Conservation (phyloP, 2,329 filamentous ascomycete species). For the Fusarium sororula region DNA sequence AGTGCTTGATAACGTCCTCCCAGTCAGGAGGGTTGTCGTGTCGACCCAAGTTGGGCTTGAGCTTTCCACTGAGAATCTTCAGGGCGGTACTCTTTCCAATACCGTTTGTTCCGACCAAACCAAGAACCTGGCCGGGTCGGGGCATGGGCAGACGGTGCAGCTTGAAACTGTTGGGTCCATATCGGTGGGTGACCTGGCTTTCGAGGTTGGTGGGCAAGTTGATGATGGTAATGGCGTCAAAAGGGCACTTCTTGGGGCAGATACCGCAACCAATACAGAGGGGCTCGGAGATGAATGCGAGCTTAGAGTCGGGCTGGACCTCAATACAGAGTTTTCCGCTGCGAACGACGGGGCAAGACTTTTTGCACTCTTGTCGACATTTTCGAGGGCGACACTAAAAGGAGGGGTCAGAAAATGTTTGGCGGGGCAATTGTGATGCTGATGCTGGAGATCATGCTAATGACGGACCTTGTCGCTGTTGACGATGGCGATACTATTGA, state of each 20-base stretch:
- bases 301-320: slow-evolving; percentile 85
- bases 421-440: slow-evolving; percentile 36
- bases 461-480: slow-evolving; percentile 88
- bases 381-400: slow-evolving; percentile 63
- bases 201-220: slow-evolving; percentile 99
- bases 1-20: slow-evolving; percentile 99
- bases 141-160: slow-evolving; percentile 96
- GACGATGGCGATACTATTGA: slow-evolving; percentile 92
- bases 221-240: slow-evolving; percentile 99
- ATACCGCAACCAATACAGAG: slow-evolving; percentile 99
- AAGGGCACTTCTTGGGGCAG: slow-evolving; percentile 99
- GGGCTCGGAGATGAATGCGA: slow-evolving; percentile 97
- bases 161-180: slow-evolving; percentile 99
- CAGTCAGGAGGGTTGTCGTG: slow-evolving; percentile 98
- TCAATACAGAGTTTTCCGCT: slow-evolving; percentile 98
- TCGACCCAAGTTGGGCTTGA: slow-evolving; percentile 96
- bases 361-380: slow-evolving; percentile 99
- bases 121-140: slow-evolving; percentile 91
- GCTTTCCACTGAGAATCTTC: slow-evolving; percentile 97
- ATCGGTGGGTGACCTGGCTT: slow-evolving; percentile 96
- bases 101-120: slow-evolving; percentile 98
- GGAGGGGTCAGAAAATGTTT: slow-evolving; percentile 41
- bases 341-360: slow-evolving; percentile 95
- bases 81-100: slow-evolving; percentile 99
- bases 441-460: slow-evolving; percentile 19